Evolutionary conservation across 148 eudicot genomes (phyloP), one percentile per base, ranked within the genome.

Genomic region (Vaccinium corymbosum): DNA sequence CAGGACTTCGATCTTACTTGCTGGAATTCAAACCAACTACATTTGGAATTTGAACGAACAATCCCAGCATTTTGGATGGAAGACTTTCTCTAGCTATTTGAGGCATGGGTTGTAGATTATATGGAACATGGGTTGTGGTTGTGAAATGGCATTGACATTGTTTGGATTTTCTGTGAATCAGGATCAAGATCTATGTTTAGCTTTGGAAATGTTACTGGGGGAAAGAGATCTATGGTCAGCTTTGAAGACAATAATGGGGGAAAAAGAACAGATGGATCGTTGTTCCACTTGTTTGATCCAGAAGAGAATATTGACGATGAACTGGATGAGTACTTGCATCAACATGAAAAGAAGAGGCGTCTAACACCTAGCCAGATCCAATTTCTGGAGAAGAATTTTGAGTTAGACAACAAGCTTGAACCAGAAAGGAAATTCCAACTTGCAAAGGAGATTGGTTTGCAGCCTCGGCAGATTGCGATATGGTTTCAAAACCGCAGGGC

Each of bases 401-500:
- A 92, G 87, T 81, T 51, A 10, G 98, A 95, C 16, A 93, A 95
- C 90, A 95, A 93, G 89, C 98, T 95, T 53, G 98, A 94, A 82
- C 95, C 97, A 1, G 97, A 95, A 56, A 88, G 98, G 82, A 95
- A 95, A 76, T 48, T 87, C 75, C 95, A 92, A 87, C 98, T 95
- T 56, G 97, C 98, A 5, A 94, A 95, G 87, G 98, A 95, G 20
- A 92, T 95, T 3, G 92, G 94, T 7, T 86, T 95, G 93, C 94
- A 94, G 90, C 97, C 97, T 82, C 89, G 98, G 49, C 98, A 95
- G 85, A 92, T 95, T 81, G 97, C 97, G 10, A 92, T 95, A 32
- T 95, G 98, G 98, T 95, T 95, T 79, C 98, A 95, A 74, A 95
- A 95, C 74, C 93, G 98, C 16, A 84, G 98, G 81, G 98, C 98